Conservation (phyloP, 1,284 basidiomycete genomes). For the Puccinia hordei region DNA sequence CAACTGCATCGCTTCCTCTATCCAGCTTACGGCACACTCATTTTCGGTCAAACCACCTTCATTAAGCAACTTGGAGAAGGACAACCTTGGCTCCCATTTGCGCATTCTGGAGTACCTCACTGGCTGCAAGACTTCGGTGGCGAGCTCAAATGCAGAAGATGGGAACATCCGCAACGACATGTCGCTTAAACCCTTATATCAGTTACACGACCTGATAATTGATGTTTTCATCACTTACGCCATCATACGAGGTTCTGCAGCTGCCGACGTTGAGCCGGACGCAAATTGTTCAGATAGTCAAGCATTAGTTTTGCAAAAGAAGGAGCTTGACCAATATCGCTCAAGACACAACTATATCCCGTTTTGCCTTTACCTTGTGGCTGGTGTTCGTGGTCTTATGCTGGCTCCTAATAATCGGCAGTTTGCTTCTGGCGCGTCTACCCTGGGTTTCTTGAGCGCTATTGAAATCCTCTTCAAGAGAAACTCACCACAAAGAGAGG, state of each 20-base stretch:
- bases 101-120: conserved; percentile 9
- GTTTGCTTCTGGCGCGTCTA: background rate
- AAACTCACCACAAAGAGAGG: background rate
- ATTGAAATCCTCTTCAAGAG: background rate
- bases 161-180: conserved; percentile 4
- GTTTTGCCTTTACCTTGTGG: conserved; percentile 2
- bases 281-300: background rate
- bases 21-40: background rate
- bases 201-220: conserved; percentile 10
- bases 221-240: conserved; percentile 6
- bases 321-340: conserved; percentile 9
- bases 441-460: background rate
- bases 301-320: conserved; percentile 1
- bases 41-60: conserved; percentile 3
- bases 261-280: conserved; percentile 1
- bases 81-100: conserved; percentile 8
- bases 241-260: conserved; percentile 16
- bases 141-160: conserved; percentile 5
- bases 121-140: background rate
- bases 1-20: conserved; percentile 18
- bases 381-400: conserved; percentile 2
- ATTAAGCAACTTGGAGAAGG: conserved; percentile 3
- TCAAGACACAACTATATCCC: conserved; percentile 4
- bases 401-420: background rate
- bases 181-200: conserved; percentile 8